phyloP scores from a whole-genome alignment of 805 yeast species.

The Kodamaea kakaduensis region DNA sequence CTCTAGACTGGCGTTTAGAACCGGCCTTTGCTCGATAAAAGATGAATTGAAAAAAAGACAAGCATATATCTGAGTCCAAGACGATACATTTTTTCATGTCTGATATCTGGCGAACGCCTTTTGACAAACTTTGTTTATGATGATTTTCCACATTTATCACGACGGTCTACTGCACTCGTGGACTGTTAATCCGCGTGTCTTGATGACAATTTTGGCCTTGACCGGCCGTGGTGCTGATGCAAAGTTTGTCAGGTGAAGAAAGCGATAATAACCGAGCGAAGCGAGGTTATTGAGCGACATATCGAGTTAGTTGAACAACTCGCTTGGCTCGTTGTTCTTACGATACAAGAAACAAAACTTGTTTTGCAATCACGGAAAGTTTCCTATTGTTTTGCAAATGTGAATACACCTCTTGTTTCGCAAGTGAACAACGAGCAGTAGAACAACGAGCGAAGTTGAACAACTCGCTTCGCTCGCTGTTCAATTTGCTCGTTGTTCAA shows the following conservation, averaged over 20 bases:
- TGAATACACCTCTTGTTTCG: too few species aligned
- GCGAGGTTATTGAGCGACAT: too few species aligned
- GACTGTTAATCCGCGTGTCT: conserved; percentile 41
- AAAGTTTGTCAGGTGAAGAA: not conserved
- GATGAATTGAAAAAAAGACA: conserved; percentile 84
- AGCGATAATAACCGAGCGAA: too few species aligned
- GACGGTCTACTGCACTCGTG: conserved; percentile 50
- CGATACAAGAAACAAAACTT: too few species aligned
- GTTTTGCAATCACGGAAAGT: too few species aligned
- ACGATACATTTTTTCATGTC: conserved; percentile 56
- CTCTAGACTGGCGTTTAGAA: conserved; percentile 9
- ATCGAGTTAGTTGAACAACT: too few species aligned
- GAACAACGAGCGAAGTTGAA: too few species aligned
- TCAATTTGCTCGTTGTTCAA: too few species aligned
- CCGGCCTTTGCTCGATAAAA: conserved; percentile 30
- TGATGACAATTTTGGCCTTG: conserved; percentile 47
- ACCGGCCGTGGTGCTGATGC: conserved; percentile 47
- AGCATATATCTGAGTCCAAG: conserved; percentile 95
- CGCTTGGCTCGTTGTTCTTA: too few species aligned
- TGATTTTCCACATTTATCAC: conserved; percentile 46
- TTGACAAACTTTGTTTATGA: conserved; percentile 32
- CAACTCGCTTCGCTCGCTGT: too few species aligned
- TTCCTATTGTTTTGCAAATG: too few species aligned
- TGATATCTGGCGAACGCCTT: conserved; percentile 28
- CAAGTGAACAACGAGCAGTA: too few species aligned